phyloP scores from a whole-genome alignment of 495 filamentous ascomycete species.

The Penicillium paradoxum region DNA sequence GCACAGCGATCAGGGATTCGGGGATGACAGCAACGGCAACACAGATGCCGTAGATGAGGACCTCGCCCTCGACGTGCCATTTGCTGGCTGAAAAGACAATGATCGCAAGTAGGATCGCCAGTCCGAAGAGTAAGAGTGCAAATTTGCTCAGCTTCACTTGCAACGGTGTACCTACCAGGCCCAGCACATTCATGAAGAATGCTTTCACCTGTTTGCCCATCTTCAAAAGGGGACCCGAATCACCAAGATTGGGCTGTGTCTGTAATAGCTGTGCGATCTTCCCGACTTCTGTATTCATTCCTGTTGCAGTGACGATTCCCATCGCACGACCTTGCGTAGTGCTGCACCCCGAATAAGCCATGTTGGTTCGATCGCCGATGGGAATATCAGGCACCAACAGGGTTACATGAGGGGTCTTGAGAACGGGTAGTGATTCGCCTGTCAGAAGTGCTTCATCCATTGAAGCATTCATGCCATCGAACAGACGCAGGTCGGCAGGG shows the following conservation, averaged over 20 bases:
- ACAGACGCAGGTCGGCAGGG: constrained; percentile 63
- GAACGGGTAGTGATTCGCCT: constrained; percentile 60
- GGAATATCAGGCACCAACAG: constrained; percentile 49
- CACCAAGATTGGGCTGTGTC: constrained; percentile 53
- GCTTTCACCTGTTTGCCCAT: constrained; percentile 54
- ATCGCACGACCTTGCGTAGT: constrained; percentile 63
- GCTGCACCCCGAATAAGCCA: constrained; percentile 64
- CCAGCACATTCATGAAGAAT: constrained; percentile 54
- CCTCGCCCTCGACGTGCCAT: constrained; percentile 64
- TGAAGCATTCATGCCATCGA: constrained; percentile 75
- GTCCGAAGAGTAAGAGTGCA: constrained; percentile 68
- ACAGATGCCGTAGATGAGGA: constrained; percentile 77
- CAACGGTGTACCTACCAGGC: constrained; percentile 76
- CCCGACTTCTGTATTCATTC: constrained; percentile 82
- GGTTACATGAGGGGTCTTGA: constrained; percentile 64
- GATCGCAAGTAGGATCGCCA: constrained; percentile 68
- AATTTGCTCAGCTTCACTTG: constrained; percentile 77
- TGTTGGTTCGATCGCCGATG: constrained; percentile 65
- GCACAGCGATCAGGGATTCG: constrained; percentile 66
- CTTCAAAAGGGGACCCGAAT: constrained; percentile 60
- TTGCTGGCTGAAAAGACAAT: constrained; percentile 76
- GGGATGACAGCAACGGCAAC: constrained; percentile 70
- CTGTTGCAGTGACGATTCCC: constrained; percentile 63
- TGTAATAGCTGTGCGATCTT: constrained; percentile 61
- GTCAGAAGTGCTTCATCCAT: constrained; percentile 53